Percentiles rank a stretch among this genome's conserved stretches.
These are phyloP conservation scores for Termitomyces sp. DNA, from an alignment of 768 basidiomycete species.

Conservation along the genomic window DNA sequence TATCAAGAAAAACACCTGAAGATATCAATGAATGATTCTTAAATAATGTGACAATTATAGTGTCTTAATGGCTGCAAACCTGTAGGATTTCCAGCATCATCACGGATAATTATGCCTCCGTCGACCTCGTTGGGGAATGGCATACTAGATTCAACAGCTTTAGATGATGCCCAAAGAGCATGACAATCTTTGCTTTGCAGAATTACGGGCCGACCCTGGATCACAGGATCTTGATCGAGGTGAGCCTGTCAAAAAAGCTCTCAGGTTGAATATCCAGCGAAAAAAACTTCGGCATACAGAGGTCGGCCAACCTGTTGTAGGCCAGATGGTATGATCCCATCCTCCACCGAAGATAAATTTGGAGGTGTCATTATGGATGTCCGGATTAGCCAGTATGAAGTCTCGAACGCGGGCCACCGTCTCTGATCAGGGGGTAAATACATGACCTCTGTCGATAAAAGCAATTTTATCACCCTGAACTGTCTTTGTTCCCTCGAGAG, in stretches of 20 bases:
- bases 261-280: background rate
- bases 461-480: conserved; percentile 39
- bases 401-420: conserved; percentile 55
- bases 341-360: conserved; percentile 76
- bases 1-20: conserved; percentile 74
- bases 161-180: conserved; percentile 79
- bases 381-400: conserved; percentile 54
- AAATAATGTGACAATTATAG: conserved; percentile 4
- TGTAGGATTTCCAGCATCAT: conserved; percentile 60
- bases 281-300: conserved; percentile 40
- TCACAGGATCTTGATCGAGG: conserved; percentile 63
- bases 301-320: conserved; percentile 54
- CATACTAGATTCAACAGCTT: conserved; percentile 48
- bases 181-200: conserved; percentile 87
- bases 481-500: conserved; percentile 56
- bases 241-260: conserved; percentile 42
- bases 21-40: background rate
- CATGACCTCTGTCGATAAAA: background rate
- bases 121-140: conserved; percentile 67
- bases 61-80: conserved; percentile 35
- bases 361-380: conserved; percentile 48
- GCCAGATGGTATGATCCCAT: conserved; percentile 88
- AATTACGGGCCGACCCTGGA: conserved; percentile 65
- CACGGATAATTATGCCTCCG: conserved; percentile 76
- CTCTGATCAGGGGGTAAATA: conserved; percentile 29